A percentile compares a stretch with the other conserved stretches of the same genome.
phyloP scores from a whole-genome alignment of 768 basidiomycete genomes.

The Phaeolepiota aurea region DNA sequence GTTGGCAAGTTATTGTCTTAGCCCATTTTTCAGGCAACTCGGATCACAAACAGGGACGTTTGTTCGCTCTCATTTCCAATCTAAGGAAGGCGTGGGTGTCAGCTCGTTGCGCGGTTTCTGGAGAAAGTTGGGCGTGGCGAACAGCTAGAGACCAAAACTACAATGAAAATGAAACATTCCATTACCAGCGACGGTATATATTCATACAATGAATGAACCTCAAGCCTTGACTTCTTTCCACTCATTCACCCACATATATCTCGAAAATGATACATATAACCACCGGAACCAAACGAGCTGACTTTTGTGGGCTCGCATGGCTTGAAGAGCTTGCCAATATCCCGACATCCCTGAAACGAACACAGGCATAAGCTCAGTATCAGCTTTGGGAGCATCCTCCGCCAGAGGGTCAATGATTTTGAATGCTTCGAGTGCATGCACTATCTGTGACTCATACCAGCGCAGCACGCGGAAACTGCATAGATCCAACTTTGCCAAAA shows the following conservation, averaged over 20 bases:
- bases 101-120: slow-evolving; percentile 33
- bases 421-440: background rate
- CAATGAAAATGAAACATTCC: slow-evolving; percentile 2
- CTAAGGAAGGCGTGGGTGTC: slow-evolving; percentile 30
- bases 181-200: background rate
- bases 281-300: slow-evolving; percentile 90
- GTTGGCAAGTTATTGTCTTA: slow-evolving; percentile 34
- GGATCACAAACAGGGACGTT: slow-evolving; percentile 24
- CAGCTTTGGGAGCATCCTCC: slow-evolving; percentile 1
- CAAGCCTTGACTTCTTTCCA: slow-evolving; percentile 51
- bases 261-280: slow-evolving; percentile 71
- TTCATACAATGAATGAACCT: background rate
- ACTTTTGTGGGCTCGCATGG: slow-evolving; percentile 65
- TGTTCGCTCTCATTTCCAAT: slow-evolving; percentile 16
- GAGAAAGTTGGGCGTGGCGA: slow-evolving; percentile 17
- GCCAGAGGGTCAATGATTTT: background rate
- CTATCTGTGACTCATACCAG: background rate
- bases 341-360: slow-evolving; percentile 51
- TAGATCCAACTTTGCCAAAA: slow-evolving; percentile 41
- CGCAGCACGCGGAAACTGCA: slow-evolving; percentile 13
- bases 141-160: slow-evolving; percentile 1
- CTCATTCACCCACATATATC: slow-evolving; percentile 92
- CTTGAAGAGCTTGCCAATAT: slow-evolving; percentile 49
- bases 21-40: slow-evolving; percentile 27
- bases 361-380: slow-evolving; percentile 20